Percentiles rank a stretch among this genome's conserved stretches.
Evolutionary conservation across 108 stramenopile species (phyloP).

Genomic region (Chaetoceros muelleri): DNA sequence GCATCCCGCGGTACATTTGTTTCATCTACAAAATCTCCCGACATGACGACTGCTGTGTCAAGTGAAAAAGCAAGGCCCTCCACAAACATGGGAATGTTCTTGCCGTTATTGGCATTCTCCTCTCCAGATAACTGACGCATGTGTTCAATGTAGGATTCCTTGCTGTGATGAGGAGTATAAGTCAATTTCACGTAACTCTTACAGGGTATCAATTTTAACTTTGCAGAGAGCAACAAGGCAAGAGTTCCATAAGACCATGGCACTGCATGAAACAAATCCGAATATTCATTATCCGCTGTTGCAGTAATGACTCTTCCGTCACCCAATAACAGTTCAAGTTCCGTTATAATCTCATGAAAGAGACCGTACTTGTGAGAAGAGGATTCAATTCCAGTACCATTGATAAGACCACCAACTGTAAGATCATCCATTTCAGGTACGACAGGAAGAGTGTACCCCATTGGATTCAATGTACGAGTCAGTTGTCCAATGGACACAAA

Average conservation of each 20-base stretch:
- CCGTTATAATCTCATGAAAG: constrained; percentile 37
- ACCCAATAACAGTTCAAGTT: constrained; percentile 31
- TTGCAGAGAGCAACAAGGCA: constrained; percentile 38
- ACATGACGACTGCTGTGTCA: constrained; percentile 36
- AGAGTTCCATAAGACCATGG: constrained; percentile 58
- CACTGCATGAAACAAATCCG: constrained; percentile 48
- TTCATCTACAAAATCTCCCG: constrained; percentile 31
- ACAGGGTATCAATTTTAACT: constrained; percentile 29
- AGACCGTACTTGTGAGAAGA: constrained; percentile 40
- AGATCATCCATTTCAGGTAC: constrained; percentile 51
- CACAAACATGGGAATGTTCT: constrained; percentile 24
- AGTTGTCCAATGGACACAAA: constrained; percentile 27
- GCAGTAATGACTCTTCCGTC: constrained; percentile 28
- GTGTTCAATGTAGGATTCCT: constrained; percentile 12
- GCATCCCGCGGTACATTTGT: constrained; percentile 3
- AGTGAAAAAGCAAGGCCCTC: constrained; percentile 37
- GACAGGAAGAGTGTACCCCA: constrained; percentile 32
- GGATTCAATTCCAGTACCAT: constrained; percentile 47
- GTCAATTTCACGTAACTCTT: constrained; percentile 36
- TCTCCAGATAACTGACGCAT: constrained; percentile 16
- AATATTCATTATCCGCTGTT: constrained; percentile 28
- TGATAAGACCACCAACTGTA: constrained; percentile 47
- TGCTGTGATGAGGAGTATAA: constrained; percentile 25
- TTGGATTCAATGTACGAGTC: constrained; percentile 21
- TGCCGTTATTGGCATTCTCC: neutral